Percentiles rank a stretch among this genome's conserved stretches.
Conservation (phyloP, 2,329 filamentous ascomycete genomes). For the Clarireedia hainanense region DNA sequence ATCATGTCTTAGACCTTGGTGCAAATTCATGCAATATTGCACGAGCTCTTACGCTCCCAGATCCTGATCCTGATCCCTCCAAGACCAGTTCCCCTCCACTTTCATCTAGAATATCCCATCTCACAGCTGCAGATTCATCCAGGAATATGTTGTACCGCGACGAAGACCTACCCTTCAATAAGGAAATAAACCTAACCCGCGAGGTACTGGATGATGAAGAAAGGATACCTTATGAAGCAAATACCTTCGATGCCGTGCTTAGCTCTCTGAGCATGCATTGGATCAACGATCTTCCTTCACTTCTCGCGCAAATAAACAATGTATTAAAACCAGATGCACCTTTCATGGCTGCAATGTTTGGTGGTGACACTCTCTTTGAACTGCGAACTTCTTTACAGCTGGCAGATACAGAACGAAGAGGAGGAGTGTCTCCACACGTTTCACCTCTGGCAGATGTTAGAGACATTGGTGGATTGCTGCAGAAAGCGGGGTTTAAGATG, state of each 20-base stretch:
- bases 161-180: conserved; percentile 64
- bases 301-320: conserved; percentile 77
- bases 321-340: conserved; percentile 84
- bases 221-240: conserved; percentile 64
- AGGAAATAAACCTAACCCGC: conserved; percentile 62
- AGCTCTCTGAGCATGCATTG: conserved; percentile 89
- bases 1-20: conserved; percentile 80
- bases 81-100: conserved; percentile 56
- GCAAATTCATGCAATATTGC: conserved; percentile 95
- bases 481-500: conserved; percentile 86
- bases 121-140: conserved; percentile 80
- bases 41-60: conserved; percentile 63
- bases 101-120: conserved; percentile 59
- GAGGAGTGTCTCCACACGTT: conserved; percentile 86
- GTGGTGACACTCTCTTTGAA: conserved; percentile 89
- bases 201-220: conserved; percentile 70
- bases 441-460: conserved; percentile 87
- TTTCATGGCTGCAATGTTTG: conserved; percentile 93
- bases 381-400: conserved; percentile 88
- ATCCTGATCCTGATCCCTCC: conserved; percentile 52
- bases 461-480: conserved; percentile 81
- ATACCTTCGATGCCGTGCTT: conserved; percentile 81
- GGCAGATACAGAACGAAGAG: conserved; percentile 80
- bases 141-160: conserved; percentile 73
- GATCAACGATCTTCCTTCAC: conserved; percentile 90